These are phyloP conservation scores for Brachypodium distachyon DNA, from an alignment of 202 grass and related monocot species.

Conservation along the genomic window DNA sequence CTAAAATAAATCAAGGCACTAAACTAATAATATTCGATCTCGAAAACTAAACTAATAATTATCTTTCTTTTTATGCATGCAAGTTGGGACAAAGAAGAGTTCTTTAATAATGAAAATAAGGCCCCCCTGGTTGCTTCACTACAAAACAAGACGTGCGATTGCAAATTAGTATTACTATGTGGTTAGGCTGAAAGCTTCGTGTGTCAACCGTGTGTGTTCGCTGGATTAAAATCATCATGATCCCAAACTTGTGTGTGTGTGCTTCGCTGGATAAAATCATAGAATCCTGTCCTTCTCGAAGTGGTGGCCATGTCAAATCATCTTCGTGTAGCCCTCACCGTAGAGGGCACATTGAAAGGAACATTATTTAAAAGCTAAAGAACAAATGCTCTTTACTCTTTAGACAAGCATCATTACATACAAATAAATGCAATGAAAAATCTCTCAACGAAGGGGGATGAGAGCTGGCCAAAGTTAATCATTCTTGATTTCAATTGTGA, in stretches of 20 bases:
- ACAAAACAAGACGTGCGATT: background rate
- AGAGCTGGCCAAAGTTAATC: too few species aligned
- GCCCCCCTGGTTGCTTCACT: background rate
- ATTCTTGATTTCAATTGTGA: too few species aligned
- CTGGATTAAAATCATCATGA: background rate
- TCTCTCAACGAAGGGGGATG: too few species aligned
- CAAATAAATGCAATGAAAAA: too few species aligned
- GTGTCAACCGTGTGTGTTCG: background rate
- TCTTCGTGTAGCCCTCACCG: background rate
- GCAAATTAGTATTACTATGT: background rate
- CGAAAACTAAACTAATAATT: too few species aligned
- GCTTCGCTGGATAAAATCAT: background rate
- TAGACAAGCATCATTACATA: too few species aligned
- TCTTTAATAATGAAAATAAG: too few species aligned
- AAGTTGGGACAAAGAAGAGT: background rate
- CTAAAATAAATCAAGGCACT: too few species aligned
- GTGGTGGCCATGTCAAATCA: background rate
- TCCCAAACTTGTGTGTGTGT: too few species aligned
- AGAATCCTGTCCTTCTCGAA: slow-evolving; percentile 5
- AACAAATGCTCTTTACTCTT: slow-evolving; percentile 5
- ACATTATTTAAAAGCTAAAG: background rate
- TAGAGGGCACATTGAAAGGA: background rate
- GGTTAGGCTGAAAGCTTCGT: background rate
- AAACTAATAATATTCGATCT: too few species aligned
- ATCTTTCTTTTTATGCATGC: background rate